phyloP scores from a whole-genome alignment of 805 yeast species.

The Barnettozyma vustinii region DNA sequence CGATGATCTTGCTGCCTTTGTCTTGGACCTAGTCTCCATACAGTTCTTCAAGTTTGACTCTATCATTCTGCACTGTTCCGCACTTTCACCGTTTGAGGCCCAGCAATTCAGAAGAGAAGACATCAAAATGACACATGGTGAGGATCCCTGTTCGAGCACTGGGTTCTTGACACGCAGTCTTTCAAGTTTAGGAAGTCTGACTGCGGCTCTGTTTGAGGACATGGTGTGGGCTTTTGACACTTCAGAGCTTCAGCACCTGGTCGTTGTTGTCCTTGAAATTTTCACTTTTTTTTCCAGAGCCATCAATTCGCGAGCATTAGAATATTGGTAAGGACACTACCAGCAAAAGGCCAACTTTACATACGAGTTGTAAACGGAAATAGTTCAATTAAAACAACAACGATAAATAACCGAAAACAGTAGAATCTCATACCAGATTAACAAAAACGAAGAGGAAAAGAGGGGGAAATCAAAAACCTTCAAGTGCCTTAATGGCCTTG shows the following conservation, averaged over 20 bases:
- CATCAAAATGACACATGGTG: constrained; percentile 77
- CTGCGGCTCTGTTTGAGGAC: constrained; percentile 31
- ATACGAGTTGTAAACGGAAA: neutral
- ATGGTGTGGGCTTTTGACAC: constrained; percentile 7
- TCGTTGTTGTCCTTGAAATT: neutral
- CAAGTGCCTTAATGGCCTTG: constrained; percentile 78
- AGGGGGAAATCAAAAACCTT: constrained; percentile 52
- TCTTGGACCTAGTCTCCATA: constrained; percentile 41
- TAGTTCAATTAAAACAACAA: neutral
- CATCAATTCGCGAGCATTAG: neutral
- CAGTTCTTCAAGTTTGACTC: constrained; percentile 72
- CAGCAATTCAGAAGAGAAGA: constrained; percentile 86
- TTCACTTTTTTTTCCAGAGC: neutral
- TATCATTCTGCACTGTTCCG: constrained; percentile 55
- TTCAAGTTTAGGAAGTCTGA: constrained; percentile 68
- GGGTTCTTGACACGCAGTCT: constrained; percentile 67
- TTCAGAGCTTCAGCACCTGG: no score
- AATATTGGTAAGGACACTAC: neutral
- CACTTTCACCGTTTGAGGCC: constrained; percentile 92
- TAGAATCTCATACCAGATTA: neutral
- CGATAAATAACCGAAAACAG: neutral
- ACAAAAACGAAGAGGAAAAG: no score
- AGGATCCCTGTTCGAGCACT: constrained; percentile 48
- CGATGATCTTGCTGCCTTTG: constrained; percentile 31
- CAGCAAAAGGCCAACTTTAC: no score